Evolutionary conservation across 2,329 filamentous ascomycete species (phyloP).

Genomic region (Aspergillus pseudoviridinutans): DNA sequence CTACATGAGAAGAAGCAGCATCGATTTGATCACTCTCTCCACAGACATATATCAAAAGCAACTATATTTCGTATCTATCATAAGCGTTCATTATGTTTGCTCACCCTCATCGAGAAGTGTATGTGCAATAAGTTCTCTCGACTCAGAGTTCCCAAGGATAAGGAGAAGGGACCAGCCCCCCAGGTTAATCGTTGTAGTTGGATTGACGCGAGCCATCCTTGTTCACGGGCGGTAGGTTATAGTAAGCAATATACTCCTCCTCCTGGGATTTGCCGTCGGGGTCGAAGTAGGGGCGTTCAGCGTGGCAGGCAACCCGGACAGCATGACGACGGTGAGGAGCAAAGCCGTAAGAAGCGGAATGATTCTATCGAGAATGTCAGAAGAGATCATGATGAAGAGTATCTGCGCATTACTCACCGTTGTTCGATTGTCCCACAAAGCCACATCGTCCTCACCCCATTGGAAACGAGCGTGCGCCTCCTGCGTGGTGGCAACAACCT

Average conservation of each 20-base stretch:
- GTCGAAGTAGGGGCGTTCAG: slow-evolving; percentile 46
- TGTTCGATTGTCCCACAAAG: slow-evolving; percentile 64
- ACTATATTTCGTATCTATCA: not conserved
- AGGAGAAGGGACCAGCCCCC: not conserved
- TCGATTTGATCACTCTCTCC: not conserved
- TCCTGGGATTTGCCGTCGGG: slow-evolving; percentile 50
- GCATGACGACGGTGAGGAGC: slow-evolving; percentile 55
- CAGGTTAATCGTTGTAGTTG: slow-evolving; percentile 53
- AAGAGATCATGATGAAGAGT: not conserved
- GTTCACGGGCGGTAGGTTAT: slow-evolving; percentile 49
- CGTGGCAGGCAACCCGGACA: slow-evolving; percentile 47
- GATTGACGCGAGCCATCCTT: slow-evolving; percentile 54
- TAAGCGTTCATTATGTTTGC: not conserved
- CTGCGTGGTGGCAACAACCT: slow-evolving; percentile 55
- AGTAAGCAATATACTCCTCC: slow-evolving; percentile 47
- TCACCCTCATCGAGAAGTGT: not conserved
- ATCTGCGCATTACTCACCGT: slow-evolving; percentile 37
- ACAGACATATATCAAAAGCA: not conserved
- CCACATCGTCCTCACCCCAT: slow-evolving; percentile 63
- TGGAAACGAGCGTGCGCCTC: slow-evolving; percentile 66
- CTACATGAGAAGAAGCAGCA: not conserved
- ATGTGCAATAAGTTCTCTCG: not conserved
- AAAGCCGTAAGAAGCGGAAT: slow-evolving; percentile 55
- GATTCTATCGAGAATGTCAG: slow-evolving; percentile 38
- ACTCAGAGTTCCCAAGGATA: not conserved